These are phyloP conservation scores for Whalleya microplaca DNA, from an alignment of 2,329 filamentous ascomycete genomes.

Conservation along the genomic window DNA sequence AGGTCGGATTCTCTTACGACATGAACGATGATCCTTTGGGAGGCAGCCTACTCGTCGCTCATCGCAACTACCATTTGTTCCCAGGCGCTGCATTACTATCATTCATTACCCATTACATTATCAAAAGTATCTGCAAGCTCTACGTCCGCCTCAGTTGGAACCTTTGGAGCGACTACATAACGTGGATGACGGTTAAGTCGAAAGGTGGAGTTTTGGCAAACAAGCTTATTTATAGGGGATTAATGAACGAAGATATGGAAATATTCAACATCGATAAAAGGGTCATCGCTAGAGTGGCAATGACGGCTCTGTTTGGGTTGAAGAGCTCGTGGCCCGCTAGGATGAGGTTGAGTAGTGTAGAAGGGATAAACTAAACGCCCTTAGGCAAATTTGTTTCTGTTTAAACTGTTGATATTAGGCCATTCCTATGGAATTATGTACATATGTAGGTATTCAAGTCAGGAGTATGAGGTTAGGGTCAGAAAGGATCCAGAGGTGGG, in stretches of 20 bases:
- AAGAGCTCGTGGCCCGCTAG: constrained; percentile 32
- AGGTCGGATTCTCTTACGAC: constrained; percentile 1
- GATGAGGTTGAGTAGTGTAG: constrained; percentile 16
- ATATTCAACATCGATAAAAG: constrained; percentile 22
- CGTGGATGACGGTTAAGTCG: constrained; percentile 25
- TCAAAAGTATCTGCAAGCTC: constrained; percentile 11
- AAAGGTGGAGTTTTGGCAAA: not conserved
- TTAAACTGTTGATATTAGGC: too few relatives aligned
- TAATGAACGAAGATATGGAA: constrained; percentile 18
- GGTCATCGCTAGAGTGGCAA: constrained; percentile 16
- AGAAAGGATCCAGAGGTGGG: too few relatives aligned
- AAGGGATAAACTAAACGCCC: not conserved
- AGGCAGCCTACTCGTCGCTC: not conserved
- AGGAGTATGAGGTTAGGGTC: too few relatives aligned
- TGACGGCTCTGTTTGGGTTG: constrained; percentile 30
- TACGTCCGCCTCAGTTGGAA: constrained; percentile 2
- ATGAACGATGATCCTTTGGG: not conserved
- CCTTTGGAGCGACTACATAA: constrained; percentile 26
- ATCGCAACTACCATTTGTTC: not conserved
- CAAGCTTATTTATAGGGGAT: constrained; percentile 8
- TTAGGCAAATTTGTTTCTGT: too few relatives aligned
- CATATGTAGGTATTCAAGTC: too few relatives aligned
- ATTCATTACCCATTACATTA: constrained; percentile 19
- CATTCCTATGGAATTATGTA: too few relatives aligned
- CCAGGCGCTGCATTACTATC: constrained; percentile 13